Evolutionary conservation across 2,329 filamentous ascomycete genomes (phyloP), one percentile per base, ranked within the genome.

Genomic region (Monosporascus sp.): DNA sequence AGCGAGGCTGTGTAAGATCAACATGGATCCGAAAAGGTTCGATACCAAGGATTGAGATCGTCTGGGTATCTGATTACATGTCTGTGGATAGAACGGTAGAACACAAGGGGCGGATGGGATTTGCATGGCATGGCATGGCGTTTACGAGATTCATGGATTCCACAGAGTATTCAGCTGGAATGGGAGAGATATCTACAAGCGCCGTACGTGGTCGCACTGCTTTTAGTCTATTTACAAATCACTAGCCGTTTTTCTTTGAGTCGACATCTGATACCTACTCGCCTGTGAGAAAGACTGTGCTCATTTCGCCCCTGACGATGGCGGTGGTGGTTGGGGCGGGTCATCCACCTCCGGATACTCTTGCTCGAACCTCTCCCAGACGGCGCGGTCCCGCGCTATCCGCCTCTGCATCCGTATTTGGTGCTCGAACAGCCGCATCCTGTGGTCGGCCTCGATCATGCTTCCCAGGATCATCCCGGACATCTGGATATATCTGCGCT

Each of bases 21-120:
- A 97, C 71, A 97, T 99, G 93, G 89, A 96, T 66, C 88, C 91
- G 3, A 86, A 88, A 68, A 80, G 88, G 56, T 97, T 97, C 67
- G 77, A 78, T 61, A 54, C 54, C 1, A 57, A 53, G 52, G 73
- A 69, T 63, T 73, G 63, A 67, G 50, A 48, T 24, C 49, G 46
- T 56, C 46, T 49, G 52, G 51, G 53, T 59, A 60, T 55, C 57
- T n/a, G 46, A 38, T 6, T 14, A 37, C 24, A 49, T 24, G 7
- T 4, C 45, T 22, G 5, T 9, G 27, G 40, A 22, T 11, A 26
- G 16, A 47, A 9, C n/a, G 35, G 11, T 37, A 19, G 14, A 22
- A 14, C 41, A 27, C 49, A 52, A 40, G 40, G 51, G 48, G 37
- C 35, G 52, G 52, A 52, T 38, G 52, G 54, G 48, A 52, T 62